Percentiles rank a stretch among this genome's conserved stretches.
These are phyloP conservation scores for Phytophthora nicotianae DNA, from an alignment of 352 stramenopile species.

Conservation along the genomic window DNA sequence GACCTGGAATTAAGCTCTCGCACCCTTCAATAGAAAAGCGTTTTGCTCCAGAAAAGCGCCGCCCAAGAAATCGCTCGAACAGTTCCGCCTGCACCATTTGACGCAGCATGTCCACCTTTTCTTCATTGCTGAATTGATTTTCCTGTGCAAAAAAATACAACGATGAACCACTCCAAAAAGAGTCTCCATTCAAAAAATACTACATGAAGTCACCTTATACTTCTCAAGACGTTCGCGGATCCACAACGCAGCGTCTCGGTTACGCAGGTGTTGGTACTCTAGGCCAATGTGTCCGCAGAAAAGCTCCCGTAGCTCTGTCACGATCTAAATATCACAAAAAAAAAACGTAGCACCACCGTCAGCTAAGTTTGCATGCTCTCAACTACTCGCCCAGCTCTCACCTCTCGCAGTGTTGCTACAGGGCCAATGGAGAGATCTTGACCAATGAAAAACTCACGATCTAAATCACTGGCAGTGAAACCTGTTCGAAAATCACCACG, in stretches of 20 bases:
- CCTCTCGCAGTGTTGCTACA: conserved; percentile 74
- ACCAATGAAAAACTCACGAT: conserved; percentile 93
- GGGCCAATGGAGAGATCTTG: conserved; percentile 86
- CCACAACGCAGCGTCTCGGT: conserved; percentile 89
- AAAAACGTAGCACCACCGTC: conserved; percentile 49
- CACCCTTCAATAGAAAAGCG: conserved; percentile 98
- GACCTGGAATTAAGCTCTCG: conserved; percentile 95
- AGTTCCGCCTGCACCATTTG: conserved; percentile 95
- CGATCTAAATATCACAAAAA: conserved; percentile 84
- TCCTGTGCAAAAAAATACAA: conserved; percentile 29
- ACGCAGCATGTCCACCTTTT: conserved; percentile 95
- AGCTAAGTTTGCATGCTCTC: neutral
- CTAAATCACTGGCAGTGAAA: conserved; percentile 90
- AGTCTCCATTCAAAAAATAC: neutral
- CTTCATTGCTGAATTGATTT: conserved; percentile 67
- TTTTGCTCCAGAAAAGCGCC: conserved; percentile 95
- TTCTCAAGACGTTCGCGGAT: conserved; percentile 71
- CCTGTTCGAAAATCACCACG: conserved; percentile 41
- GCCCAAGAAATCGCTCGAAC: conserved; percentile 98
- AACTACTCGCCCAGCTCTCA: conserved; percentile 12
- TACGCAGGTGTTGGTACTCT: conserved; percentile 98
- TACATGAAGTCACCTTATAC: conserved; percentile 64
- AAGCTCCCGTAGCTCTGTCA: conserved; percentile 93
- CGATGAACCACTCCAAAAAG: neutral
- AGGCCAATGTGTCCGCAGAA: conserved; percentile 97